Percentiles rank a stretch among this genome's conserved stretches.
Conservation (phyloP, 1,284 basidiomycete genomes). For the Moniliella sp. region DNA sequence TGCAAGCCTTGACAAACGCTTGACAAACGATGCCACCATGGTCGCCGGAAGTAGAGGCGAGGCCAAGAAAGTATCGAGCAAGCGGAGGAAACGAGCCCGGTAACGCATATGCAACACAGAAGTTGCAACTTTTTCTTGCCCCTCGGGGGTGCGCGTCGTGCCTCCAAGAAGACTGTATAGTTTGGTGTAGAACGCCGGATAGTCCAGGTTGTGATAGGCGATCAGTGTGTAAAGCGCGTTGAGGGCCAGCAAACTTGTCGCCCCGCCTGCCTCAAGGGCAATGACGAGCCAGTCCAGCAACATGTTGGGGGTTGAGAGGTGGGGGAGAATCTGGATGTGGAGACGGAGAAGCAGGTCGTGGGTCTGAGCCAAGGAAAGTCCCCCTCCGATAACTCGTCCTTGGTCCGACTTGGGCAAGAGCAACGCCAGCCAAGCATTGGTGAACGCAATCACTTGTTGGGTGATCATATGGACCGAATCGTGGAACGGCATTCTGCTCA, state of each 20-base stretch:
- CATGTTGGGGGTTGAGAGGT: slow-evolving; percentile 49
- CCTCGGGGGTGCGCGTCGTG: neutral
- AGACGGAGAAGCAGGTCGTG: slow-evolving; percentile 54
- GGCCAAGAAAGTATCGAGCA: slow-evolving; percentile 68
- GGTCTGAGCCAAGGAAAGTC: slow-evolving; percentile 36
- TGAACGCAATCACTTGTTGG: slow-evolving; percentile 57
- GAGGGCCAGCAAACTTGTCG: slow-evolving; percentile 67
- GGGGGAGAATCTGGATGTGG: slow-evolving; percentile 62
- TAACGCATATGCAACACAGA: slow-evolving; percentile 76
- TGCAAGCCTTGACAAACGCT: slow-evolving; percentile 63
- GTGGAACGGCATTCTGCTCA: slow-evolving; percentile 18
- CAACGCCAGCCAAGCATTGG: slow-evolving; percentile 52
- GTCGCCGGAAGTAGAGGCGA: slow-evolving; percentile 76
- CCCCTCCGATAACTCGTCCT: slow-evolving; percentile 34
- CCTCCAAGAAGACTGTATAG: slow-evolving; percentile 59
- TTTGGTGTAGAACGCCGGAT: slow-evolving; percentile 82
- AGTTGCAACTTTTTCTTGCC: no score
- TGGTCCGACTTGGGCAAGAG: slow-evolving; percentile 38
- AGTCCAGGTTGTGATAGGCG: slow-evolving; percentile 79
- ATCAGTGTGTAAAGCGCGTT: slow-evolving; percentile 81
- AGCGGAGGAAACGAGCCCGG: slow-evolving; percentile 76
- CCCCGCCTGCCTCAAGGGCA: slow-evolving; percentile 54
- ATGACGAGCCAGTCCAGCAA: slow-evolving; percentile 84
- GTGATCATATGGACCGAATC: slow-evolving; percentile 44
- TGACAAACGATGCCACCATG: slow-evolving; percentile 78